Evolutionary conservation across 2,329 filamentous ascomycete genomes (phyloP), one percentile per base, ranked within the genome.

Genomic region (Calonectria ilicicola): DNA sequence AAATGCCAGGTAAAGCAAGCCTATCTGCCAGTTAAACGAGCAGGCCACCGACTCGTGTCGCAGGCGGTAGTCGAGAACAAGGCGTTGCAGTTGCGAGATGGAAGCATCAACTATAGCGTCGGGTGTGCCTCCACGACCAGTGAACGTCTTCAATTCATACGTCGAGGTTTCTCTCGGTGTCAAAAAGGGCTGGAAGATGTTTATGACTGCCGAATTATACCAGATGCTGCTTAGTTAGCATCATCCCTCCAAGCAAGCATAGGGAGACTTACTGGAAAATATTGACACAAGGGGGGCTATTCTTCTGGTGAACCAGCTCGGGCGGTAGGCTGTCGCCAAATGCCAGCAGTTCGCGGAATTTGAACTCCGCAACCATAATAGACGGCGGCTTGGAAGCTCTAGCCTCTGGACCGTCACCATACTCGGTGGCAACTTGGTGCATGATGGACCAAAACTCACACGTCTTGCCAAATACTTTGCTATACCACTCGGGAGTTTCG

Each of bases 1-100:
- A 40, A 86, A 86, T 6, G 82, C 77, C 0, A 86, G 77, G 42
- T 85, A 86, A 2, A 84, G 81, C 23, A 86, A 74, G 2, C 82
- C 84, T 3, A 79, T 85, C 62, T 86, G 83, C 84, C 84, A 87
- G 38, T 40, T 60, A n/a, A 60, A 60, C 3, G 2, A 86, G 76
- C 9, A 86, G 81, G 1, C 83, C 82, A 65, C 82, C 84, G 80
- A 80, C 9, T 74, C 65, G 51, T 84, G 80, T 3, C 79, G 77
- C 21, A 77, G 76, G 19, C 84, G 82, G 69, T 84, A 86, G 17
- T 81, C 76, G 27, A 85, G 67, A 5, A 86, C 76, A 1, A 86
- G 79, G 8, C 80, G 79, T 70, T 86, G 85, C 10, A 86, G 78
- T 51, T 86, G 84, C 32, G 78, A 76, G 1, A 83, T 79, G 0